These are phyloP conservation scores for Mucor circinelloides DNA, from an alignment of 371 early-diverging fungal genomes.

Conservation along the genomic window DNA sequence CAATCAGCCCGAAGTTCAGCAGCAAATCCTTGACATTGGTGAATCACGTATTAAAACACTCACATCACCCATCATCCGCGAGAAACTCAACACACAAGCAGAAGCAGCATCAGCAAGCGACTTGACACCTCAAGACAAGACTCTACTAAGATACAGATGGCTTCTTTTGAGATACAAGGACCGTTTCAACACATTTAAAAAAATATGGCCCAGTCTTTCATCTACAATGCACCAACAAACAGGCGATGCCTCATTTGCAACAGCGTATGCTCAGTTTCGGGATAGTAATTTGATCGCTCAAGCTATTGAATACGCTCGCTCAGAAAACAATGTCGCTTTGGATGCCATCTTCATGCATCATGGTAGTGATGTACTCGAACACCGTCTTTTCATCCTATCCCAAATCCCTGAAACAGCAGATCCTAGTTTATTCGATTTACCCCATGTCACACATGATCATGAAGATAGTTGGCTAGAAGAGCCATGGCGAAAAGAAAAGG, in stretches of 20 bases:
- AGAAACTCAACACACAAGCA: neutral
- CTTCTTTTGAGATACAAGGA: slow-evolving; percentile 68
- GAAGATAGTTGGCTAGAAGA: slow-evolving; percentile 42
- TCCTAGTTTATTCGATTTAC: slow-evolving; percentile 49
- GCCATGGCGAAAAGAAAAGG: slow-evolving; percentile 40
- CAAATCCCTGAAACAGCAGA: slow-evolving; percentile 68
- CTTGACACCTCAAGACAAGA: slow-evolving; percentile 1
- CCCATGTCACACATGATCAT: slow-evolving; percentile 36
- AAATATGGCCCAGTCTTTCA: slow-evolving; percentile 47
- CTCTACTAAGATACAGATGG: slow-evolving; percentile 33
- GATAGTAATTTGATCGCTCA: slow-evolving; percentile 64
- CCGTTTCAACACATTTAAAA: slow-evolving; percentile 64
- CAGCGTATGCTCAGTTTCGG: slow-evolving; percentile 60
- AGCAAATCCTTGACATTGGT: slow-evolving; percentile 57
- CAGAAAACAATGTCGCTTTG: slow-evolving; percentile 58
- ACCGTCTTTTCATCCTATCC: slow-evolving; percentile 63
- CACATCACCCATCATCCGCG: slow-evolving; percentile 42
- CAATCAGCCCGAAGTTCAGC: slow-evolving; percentile 34
- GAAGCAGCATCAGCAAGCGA: neutral
- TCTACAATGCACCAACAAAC: neutral
- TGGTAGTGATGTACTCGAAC: slow-evolving; percentile 56
- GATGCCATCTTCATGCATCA: slow-evolving; percentile 69
- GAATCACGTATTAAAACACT: slow-evolving; percentile 47
- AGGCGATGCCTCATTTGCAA: slow-evolving; percentile 22
- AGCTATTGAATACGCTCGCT: slow-evolving; percentile 64